These are phyloP conservation scores for Staphylotrichum tortipilum DNA, from an alignment of 495 filamentous ascomycete genomes.

Conservation along the genomic window DNA sequence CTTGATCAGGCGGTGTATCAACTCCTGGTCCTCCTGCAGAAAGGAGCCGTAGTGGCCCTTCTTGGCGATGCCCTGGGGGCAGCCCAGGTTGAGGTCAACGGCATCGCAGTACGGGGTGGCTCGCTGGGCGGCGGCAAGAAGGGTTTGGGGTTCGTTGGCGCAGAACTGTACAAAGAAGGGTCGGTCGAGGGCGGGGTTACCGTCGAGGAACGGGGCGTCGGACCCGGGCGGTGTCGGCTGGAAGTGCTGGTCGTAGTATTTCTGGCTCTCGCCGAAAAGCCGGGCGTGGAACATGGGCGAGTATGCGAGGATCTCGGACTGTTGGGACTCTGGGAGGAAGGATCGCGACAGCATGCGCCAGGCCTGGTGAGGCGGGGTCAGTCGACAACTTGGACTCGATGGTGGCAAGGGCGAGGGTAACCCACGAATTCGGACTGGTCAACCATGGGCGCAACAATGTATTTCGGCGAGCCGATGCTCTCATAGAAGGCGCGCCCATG, in stretches of 20 bases:
- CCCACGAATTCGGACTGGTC: conserved; percentile 94
- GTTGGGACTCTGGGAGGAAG: conserved; percentile 60
- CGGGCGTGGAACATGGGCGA: conserved; percentile 93
- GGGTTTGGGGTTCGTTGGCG: conserved; percentile 71
- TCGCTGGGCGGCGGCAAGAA: conserved; percentile 65
- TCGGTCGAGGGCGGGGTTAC: conserved; percentile 71
- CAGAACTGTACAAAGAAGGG: conserved; percentile 97
- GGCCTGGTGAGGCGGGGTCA: conserved; percentile 46
- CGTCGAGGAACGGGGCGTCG: conserved; percentile 59
- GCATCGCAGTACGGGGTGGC: conserved; percentile 84
- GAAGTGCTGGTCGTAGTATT: conserved; percentile 69
- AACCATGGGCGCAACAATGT: conserved; percentile 93
- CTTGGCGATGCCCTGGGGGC: conserved; percentile 88
- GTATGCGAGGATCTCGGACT: conserved; percentile 62
- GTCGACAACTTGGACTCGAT: background rate
- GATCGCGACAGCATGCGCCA: conserved; percentile 93
- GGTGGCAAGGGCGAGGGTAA: conserved; percentile 7
- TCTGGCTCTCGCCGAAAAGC: conserved; percentile 63
- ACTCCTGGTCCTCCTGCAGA: conserved; percentile 81
- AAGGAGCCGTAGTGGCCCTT: conserved; percentile 90
- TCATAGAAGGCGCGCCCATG: conserved; percentile 85
- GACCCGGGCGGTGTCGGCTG: conserved; percentile 44
- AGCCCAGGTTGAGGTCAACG: conserved; percentile 95
- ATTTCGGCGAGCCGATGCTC: conserved; percentile 82
- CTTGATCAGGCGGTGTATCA: conserved; percentile 72